Percentiles rank a stretch among this genome's conserved stretches.
Conservation (phyloP, 441 rosid species). For the Macaranga tanarius region DNA sequence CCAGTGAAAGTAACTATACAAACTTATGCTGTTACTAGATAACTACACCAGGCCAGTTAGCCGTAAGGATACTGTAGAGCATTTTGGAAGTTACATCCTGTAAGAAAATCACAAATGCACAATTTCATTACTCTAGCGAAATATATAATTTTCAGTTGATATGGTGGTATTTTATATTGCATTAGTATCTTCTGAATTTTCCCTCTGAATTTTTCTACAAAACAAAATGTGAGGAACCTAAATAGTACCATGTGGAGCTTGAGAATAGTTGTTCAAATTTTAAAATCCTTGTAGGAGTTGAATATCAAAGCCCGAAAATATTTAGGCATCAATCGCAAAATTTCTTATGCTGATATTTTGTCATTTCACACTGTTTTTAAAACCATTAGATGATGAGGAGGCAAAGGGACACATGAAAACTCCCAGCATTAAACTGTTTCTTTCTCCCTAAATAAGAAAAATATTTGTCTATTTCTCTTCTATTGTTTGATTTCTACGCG, state of each 20-base stretch:
- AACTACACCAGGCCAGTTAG: no score
- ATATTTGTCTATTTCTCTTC: no score
- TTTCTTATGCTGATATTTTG: background rate
- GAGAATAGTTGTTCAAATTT: background rate
- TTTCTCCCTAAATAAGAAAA: no score
- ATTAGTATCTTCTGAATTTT: background rate
- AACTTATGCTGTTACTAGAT: no score
- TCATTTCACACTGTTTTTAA: no score
- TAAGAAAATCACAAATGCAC: background rate
- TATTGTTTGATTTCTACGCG: no score
- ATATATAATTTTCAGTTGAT: background rate
- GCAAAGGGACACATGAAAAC: no score
- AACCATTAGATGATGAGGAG: no score
- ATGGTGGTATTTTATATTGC: background rate
- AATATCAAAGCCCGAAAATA: background rate
- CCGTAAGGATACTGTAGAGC: background rate
- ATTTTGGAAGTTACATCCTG: background rate
- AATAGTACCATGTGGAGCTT: background rate
- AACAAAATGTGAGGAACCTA: background rate
- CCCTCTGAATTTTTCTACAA: background rate
- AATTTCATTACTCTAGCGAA: background rate
- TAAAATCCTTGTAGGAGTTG: background rate
- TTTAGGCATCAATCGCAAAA: background rate
- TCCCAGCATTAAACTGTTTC: no score
- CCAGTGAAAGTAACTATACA: no score